Evolutionary conservation across 2,329 filamentous ascomycete species (phyloP).

Genomic region (Aspergillus ibericus): DNA sequence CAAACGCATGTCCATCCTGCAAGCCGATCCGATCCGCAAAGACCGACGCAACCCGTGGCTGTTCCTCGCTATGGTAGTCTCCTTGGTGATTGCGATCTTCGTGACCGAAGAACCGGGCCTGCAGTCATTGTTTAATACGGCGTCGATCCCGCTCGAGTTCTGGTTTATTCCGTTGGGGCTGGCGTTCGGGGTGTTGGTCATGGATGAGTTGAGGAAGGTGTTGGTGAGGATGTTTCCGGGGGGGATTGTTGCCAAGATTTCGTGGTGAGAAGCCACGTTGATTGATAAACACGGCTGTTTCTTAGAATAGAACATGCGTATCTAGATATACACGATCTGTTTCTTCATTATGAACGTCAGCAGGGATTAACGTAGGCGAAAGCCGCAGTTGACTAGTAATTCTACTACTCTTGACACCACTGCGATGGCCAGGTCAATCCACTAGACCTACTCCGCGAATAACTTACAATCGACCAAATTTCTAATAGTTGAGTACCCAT

Average conservation of each 20-base stretch:
- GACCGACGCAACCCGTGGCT: conserved; percentile 54
- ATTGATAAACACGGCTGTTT: too few species aligned
- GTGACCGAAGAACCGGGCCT: conserved; percentile 55
- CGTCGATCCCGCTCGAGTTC: conserved; percentile 52
- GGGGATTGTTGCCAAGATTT: conserved; percentile 48
- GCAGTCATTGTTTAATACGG: conserved; percentile 51
- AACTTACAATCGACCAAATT: too few species aligned
- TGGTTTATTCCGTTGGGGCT: conserved; percentile 56
- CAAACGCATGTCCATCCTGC: conserved; percentile 53
- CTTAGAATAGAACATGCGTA: too few species aligned
- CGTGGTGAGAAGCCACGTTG: too few species aligned
- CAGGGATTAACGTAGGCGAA: too few species aligned
- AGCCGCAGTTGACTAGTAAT: too few species aligned
- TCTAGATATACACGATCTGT: too few species aligned
- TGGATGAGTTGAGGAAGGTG: conserved; percentile 57
- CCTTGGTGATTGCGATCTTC: conserved; percentile 54
- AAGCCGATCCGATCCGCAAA: conserved; percentile 52
- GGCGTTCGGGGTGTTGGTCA: conserved; percentile 51
- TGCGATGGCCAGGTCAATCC: too few species aligned
- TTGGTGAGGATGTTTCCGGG: conserved; percentile 50
- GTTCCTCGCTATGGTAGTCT: conserved; percentile 48
- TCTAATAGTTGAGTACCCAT: too few species aligned
- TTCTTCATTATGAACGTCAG: too few species aligned
- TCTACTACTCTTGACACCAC: too few species aligned
- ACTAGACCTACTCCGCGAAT: too few species aligned